Conservation (phyloP, 768 basidiomycete species). For the Russula lepida region DNA sequence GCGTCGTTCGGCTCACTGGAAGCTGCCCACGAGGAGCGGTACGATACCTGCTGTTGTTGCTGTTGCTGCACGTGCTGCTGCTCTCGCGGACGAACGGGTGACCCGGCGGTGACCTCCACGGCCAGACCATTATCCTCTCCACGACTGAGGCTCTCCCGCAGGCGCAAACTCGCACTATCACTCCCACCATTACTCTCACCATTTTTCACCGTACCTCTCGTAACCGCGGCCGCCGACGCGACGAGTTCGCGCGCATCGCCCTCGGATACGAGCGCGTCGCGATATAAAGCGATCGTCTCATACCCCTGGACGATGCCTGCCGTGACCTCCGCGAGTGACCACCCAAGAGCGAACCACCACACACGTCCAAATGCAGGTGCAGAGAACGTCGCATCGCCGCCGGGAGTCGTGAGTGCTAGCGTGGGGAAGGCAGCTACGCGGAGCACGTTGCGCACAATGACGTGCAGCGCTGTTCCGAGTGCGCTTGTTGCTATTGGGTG, state of each 20-base stretch:
- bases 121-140: neutral
- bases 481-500: slow-evolving; percentile 30
- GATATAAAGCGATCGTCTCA: slow-evolving; percentile 55
- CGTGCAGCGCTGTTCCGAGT: slow-evolving; percentile 38
- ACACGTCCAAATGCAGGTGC: slow-evolving; percentile 53
- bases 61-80: neutral
- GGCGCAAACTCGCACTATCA: slow-evolving; percentile 4
- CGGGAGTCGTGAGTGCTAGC: slow-evolving; percentile 41
- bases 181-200: slow-evolving; percentile 17
- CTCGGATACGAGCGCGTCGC: slow-evolving; percentile 51
- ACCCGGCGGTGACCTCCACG: neutral
- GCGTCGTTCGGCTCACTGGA: slow-evolving; percentile 16
- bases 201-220: slow-evolving; percentile 9
- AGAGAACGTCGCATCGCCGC: slow-evolving; percentile 42
- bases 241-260: slow-evolving; percentile 35
- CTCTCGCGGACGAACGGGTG: slow-evolving; percentile 1
- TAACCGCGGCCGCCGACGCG: slow-evolving; percentile 22
- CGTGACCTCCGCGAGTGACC: slow-evolving; percentile 61
- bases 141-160: slow-evolving; percentile 12
- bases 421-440: slow-evolving; percentile 48
- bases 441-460: slow-evolving; percentile 43
- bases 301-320: slow-evolving; percentile 66
- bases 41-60: neutral
- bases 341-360: slow-evolving; percentile 75
- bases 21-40: neutral